These are phyloP conservation scores for Flaveria robusta DNA, from an alignment of 129 eudicot species.

Conservation along the genomic window DNA sequence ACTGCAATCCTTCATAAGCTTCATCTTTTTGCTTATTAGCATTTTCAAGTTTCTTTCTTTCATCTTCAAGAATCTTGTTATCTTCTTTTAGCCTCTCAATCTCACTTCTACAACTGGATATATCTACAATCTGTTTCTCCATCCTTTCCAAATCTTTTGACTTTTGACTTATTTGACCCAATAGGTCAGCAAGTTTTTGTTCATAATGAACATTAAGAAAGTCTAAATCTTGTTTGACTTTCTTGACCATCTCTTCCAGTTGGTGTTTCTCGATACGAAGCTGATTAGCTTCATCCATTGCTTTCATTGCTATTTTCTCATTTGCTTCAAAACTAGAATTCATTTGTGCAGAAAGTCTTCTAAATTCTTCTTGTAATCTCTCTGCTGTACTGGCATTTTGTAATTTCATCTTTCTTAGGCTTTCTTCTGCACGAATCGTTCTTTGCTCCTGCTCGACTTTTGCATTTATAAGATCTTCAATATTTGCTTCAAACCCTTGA, in stretches of 20 bases:
- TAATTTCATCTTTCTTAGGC: slow-evolving; percentile 58
- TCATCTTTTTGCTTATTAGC: slow-evolving; percentile 56
- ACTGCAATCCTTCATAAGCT: slow-evolving; percentile 37
- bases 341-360: slow-evolving; percentile 81
- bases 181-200: slow-evolving; percentile 50
- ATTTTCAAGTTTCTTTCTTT: slow-evolving; percentile 52
- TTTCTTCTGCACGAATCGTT: slow-evolving; percentile 81
- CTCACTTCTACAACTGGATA: slow-evolving; percentile 44
- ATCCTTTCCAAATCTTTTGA: slow-evolving; percentile 45
- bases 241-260: slow-evolving; percentile 59
- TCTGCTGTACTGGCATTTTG: slow-evolving; percentile 75
- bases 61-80: slow-evolving; percentile 43
- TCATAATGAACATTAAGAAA: slow-evolving; percentile 44
- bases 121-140: slow-evolving; percentile 51
- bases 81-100: slow-evolving; percentile 48
- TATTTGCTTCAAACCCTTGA: slow-evolving; percentile 71
- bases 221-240: slow-evolving; percentile 56
- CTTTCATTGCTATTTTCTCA: slow-evolving; percentile 72
- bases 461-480: slow-evolving; percentile 62
- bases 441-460: slow-evolving; percentile 86
- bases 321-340: slow-evolving; percentile 72
- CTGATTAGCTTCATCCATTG: slow-evolving; percentile 70
- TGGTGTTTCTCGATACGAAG: slow-evolving; percentile 60
- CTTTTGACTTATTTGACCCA: slow-evolving; percentile 43
- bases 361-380: slow-evolving; percentile 83